Evolutionary conservation across 225 moss, liverwort and hornwort genomes (phyloP).

Genomic region (Anthoceros angustus): DNA sequence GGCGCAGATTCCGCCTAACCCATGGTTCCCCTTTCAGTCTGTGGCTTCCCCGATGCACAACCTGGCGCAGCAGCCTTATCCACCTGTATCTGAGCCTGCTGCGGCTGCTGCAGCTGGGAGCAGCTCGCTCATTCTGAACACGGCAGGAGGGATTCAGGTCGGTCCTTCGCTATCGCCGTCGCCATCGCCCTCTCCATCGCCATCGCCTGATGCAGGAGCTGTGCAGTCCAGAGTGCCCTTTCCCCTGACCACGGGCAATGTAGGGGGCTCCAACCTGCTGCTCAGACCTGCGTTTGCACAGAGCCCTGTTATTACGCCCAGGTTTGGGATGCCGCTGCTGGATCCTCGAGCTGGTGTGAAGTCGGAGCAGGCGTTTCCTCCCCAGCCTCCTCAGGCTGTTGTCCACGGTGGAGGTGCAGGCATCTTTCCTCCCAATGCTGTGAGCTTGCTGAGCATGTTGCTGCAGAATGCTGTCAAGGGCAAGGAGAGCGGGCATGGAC

Average conservation of each 20-base stretch:
- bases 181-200: neutral
- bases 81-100: neutral
- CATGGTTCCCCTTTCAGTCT: neutral
- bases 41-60: neutral
- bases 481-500: neutral
- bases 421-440: neutral
- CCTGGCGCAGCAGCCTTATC: neutral
- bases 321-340: conserved; percentile 1
- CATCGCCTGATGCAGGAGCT: neutral
- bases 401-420: neutral
- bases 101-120: neutral
- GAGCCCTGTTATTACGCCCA: neutral
- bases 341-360: neutral
- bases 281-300: neutral
- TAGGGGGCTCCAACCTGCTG: neutral
- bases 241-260: neutral
- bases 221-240: neutral
- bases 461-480: conserved; percentile 1
- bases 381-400: neutral
- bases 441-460: neutral
- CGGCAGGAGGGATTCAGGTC: neutral
- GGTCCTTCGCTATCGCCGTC: neutral
- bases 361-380: neutral
- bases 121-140: neutral
- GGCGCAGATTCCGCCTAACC: conserved; percentile 1